Percentiles rank a stretch among this genome's conserved stretches.
Evolutionary conservation across 805 yeast genomes (phyloP).

Genomic region (Cephaloascus albidus): DNA sequence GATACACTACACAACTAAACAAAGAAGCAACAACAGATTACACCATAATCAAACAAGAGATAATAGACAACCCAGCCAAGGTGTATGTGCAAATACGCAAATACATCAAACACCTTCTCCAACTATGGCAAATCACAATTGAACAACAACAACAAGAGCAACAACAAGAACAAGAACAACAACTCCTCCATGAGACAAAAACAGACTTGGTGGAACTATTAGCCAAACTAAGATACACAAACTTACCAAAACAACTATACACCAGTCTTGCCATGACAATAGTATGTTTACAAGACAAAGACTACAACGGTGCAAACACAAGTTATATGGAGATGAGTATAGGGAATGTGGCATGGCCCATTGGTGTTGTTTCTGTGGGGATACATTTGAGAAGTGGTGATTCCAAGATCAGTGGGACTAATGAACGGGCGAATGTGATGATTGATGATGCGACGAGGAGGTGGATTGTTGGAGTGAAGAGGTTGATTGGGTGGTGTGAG

Average conservation of each 20-base stretch:
- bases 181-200: conserved; percentile 22
- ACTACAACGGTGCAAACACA: conserved; percentile 49
- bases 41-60: conserved; percentile 4
- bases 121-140: no score
- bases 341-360: conserved; percentile 91
- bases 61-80: no score
- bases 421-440: conserved; percentile 60
- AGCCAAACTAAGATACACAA: conserved; percentile 22
- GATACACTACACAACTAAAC: conserved; percentile 15
- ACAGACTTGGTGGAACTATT: conserved; percentile 40
- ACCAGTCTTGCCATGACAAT: conserved; percentile 52
- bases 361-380: conserved; percentile 72
- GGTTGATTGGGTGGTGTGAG: conserved; percentile 55
- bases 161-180: no score
- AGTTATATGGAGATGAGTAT: conserved; percentile 68
- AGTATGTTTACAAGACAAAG: conserved; percentile 45
- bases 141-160: no score
- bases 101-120: no score
- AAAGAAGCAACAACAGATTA: conserved; percentile 13
- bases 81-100: conserved; percentile 2
- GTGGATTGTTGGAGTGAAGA: conserved; percentile 70
- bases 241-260: conserved; percentile 29
- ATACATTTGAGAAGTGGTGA: conserved; percentile 69
- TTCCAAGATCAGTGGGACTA: conserved; percentile 43
- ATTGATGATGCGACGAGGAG: conserved; percentile 62